Evolutionary conservation across 805 yeast species (phyloP).

Genomic region (Kodamaea kaohsiungensis): DNA sequence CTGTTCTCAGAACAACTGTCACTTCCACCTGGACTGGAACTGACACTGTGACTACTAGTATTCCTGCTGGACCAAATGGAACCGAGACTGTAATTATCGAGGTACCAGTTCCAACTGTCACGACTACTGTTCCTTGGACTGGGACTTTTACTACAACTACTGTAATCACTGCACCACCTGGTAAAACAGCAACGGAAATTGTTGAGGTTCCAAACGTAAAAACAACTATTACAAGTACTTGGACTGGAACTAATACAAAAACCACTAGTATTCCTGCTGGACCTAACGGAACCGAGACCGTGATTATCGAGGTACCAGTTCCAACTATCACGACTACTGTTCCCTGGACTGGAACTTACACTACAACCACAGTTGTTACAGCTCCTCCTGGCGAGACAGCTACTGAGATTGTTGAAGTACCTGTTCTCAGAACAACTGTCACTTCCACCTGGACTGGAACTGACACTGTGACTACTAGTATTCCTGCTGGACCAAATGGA

Average conservation of each 20-base stretch:
- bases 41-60: conserved; percentile 8
- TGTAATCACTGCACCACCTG: conserved; percentile 8
- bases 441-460: conserved; percentile 14
- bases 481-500: not conserved
- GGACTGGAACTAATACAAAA: too few species aligned
- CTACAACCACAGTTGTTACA: conserved; percentile 4
- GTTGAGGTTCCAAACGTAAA: too few species aligned
- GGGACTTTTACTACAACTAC: conserved; percentile 9
- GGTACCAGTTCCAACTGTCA: not conserved
- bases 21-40: conserved; percentile 1
- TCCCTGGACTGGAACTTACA: conserved; percentile 11
- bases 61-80: conserved; percentile 6
- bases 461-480: not conserved
- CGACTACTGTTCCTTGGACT: conserved; percentile 11
- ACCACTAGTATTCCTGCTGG: too few species aligned
- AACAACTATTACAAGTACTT: too few species aligned
- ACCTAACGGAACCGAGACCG: too few species aligned
- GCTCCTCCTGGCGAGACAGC: conserved; percentile 5
- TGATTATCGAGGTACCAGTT: too few species aligned
- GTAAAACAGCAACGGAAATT: conserved; percentile 12
- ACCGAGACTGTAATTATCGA: conserved; percentile 14
- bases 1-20: conserved; percentile 2
- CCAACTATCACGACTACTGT: too few species aligned
- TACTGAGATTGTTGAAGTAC: not conserved
- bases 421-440: conserved; percentile 10